Conservation (phyloP, 768 basidiomycete species). For the Serendipita sp. region DNA sequence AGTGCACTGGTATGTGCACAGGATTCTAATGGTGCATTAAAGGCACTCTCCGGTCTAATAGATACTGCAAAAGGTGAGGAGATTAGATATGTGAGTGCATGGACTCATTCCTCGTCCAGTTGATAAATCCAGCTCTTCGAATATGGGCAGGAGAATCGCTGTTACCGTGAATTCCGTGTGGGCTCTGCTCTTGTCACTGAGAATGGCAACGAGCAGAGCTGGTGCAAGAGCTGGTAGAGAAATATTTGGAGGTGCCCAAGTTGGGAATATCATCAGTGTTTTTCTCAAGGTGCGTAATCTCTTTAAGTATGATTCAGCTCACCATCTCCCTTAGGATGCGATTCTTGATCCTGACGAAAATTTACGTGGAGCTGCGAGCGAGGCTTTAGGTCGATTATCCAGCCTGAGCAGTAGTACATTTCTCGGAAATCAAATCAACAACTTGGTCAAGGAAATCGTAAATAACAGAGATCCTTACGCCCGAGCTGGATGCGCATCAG, state of each 20-base stretch:
- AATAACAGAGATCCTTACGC: constrained; percentile 84
- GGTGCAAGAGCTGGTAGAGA: constrained; percentile 36
- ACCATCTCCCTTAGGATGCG: constrained; percentile 35
- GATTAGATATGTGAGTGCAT: not conserved
- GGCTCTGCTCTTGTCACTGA: constrained; percentile 53
- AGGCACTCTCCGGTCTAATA: not conserved
- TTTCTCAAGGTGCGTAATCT: constrained; percentile 54
- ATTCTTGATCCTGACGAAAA: constrained; percentile 65
- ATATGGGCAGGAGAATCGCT: constrained; percentile 71
- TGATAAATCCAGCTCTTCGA: constrained; percentile 20
- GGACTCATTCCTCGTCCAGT: not conserved
- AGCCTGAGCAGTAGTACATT: constrained; percentile 70
- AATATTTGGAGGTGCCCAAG: constrained; percentile 45
- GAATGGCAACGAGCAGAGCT: constrained; percentile 16
- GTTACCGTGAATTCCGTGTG: constrained; percentile 64
- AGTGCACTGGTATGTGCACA: constrained; percentile 63
- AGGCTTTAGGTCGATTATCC: constrained; percentile 75
- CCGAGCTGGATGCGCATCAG: constrained; percentile 83
- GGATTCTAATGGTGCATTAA: constrained; percentile 26
- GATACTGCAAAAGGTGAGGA: not conserved
- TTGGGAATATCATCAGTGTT: constrained; percentile 42
- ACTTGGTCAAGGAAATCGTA: constrained; percentile 83
- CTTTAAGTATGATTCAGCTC: not conserved
- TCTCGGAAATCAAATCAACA: constrained; percentile 73
- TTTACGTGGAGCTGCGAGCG: constrained; percentile 64